Conservation (phyloP, 371 early-diverging fungal species). For the Haplosporangium sp. region DNA sequence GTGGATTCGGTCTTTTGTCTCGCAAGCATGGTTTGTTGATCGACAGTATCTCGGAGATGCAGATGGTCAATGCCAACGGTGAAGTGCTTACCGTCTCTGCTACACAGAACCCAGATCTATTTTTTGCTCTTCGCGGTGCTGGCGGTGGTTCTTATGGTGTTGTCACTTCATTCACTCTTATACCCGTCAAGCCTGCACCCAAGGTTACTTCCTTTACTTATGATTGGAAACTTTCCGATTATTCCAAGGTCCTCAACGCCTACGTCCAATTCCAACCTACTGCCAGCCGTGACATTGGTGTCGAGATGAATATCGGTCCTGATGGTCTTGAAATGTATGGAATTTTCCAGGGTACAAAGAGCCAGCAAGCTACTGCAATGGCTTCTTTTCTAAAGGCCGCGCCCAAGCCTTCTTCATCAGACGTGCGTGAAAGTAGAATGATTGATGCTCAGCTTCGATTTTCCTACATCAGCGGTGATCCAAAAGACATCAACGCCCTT, state of each 20-base stretch:
- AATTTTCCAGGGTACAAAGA: conserved; percentile 38
- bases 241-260: conserved; percentile 32
- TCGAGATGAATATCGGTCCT: conserved; percentile 40
- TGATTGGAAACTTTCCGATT: conserved; percentile 29
- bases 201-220: conserved; percentile 38
- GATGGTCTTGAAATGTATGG: conserved; percentile 33
- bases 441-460: conserved; percentile 43
- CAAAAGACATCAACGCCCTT: conserved; percentile 35
- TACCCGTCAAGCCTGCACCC: conserved; percentile 42
- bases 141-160: conserved; percentile 69
- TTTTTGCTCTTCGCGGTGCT: conserved; percentile 73
- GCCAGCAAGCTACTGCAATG: conserved; percentile 18
- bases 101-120: conserved; percentile 62
- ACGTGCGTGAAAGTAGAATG: conserved; percentile 30
- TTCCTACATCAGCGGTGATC: conserved; percentile 23
- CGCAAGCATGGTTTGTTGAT: conserved; percentile 58
- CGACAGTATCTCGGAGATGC: conserved; percentile 63
- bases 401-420: conserved; percentile 21
- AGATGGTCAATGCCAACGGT: conserved; percentile 64
- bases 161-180: conserved; percentile 58
- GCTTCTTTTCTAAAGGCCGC: conserved; percentile 23
- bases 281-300: conserved; percentile 31
- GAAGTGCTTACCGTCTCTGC: conserved; percentile 57
- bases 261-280: conserved; percentile 24
- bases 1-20: conserved; percentile 58